Conservation (phyloP, 1,284 basidiomycete genomes). For the Agaricales sp. region DNA sequence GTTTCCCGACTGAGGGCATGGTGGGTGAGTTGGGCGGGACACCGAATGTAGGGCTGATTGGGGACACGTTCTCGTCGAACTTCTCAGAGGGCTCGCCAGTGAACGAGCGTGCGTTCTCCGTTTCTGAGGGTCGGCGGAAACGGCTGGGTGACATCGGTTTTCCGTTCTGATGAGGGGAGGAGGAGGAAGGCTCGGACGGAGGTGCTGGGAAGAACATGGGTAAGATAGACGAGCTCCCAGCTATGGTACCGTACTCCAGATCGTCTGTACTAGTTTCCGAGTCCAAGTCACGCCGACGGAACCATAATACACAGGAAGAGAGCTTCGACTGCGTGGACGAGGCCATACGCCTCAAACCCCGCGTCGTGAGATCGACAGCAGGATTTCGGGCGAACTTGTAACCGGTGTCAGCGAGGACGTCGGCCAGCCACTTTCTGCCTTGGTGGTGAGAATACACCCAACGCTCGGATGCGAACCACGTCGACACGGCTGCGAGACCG, state of each 20-base stretch:
- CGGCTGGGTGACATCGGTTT: neutral
- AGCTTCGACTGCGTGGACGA: neutral
- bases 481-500: constrained; percentile 62
- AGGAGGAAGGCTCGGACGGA: constrained; percentile 1
- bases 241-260: neutral
- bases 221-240: neutral
- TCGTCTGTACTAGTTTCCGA: neutral
- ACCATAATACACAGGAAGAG: neutral
- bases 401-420: constrained; percentile 44
- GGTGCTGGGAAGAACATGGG: neutral
- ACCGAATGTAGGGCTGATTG: neutral
- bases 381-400: constrained; percentile 31
- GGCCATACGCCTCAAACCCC: constrained; percentile 8
- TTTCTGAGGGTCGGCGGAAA: no score
- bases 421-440: constrained; percentile 67
- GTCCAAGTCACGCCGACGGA: neutral
- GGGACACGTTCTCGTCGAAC: neutral
- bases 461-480: constrained; percentile 70
- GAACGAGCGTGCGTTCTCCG: no score
- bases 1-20: constrained; percentile 13
- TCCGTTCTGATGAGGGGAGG: no score
- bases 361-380: constrained; percentile 18
- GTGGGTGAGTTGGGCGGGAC: constrained; percentile 12
- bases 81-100: constrained; percentile 13
- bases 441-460: constrained; percentile 60